phyloP scores from a whole-genome alignment of 2,329 filamentous ascomycete genomes.

The Epichloe brachyelytri region DNA sequence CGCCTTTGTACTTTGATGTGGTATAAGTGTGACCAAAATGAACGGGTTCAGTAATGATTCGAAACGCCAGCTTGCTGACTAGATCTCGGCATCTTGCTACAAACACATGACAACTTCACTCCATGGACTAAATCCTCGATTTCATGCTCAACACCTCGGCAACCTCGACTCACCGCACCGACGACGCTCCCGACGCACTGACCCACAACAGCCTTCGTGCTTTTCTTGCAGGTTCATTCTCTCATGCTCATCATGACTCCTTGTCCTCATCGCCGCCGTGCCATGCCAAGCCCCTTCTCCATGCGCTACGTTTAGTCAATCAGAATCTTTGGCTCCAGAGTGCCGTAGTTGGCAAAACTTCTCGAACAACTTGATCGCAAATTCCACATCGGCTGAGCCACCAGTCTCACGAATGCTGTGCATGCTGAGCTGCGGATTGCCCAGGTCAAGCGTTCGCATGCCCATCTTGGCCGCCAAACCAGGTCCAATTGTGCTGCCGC shows the following conservation, averaged over 20 bases:
- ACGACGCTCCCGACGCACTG: too few species aligned
- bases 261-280: too few species aligned
- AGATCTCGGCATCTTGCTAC: too few species aligned
- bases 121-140: neutral
- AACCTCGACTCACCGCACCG: neutral
- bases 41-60: too few species aligned
- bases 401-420: slow-evolving; percentile 92
- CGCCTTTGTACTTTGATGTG: too few species aligned
- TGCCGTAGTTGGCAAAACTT: slow-evolving; percentile 78
- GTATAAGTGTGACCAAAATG: too few species aligned
- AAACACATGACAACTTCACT: too few species aligned
- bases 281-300: neutral
- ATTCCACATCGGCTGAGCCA: slow-evolving; percentile 74
- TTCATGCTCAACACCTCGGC: neutral
- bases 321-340: slow-evolving; percentile 68
- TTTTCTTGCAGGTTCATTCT: too few species aligned
- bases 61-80: too few species aligned
- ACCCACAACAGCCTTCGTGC: too few species aligned
- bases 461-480: slow-evolving; percentile 84
- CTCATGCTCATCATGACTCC: too few species aligned
- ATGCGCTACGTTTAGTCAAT: slow-evolving; percentile 46
- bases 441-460: slow-evolving; percentile 78
- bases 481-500: slow-evolving; percentile 94
- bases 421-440: slow-evolving; percentile 92
- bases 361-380: slow-evolving; percentile 75